A percentile compares a stretch with the other conserved stretches of the same genome.
These are phyloP conservation scores for Pseudozyma pruni DNA, from an alignment of 1,284 basidiomycete species.

Conservation along the genomic window DNA sequence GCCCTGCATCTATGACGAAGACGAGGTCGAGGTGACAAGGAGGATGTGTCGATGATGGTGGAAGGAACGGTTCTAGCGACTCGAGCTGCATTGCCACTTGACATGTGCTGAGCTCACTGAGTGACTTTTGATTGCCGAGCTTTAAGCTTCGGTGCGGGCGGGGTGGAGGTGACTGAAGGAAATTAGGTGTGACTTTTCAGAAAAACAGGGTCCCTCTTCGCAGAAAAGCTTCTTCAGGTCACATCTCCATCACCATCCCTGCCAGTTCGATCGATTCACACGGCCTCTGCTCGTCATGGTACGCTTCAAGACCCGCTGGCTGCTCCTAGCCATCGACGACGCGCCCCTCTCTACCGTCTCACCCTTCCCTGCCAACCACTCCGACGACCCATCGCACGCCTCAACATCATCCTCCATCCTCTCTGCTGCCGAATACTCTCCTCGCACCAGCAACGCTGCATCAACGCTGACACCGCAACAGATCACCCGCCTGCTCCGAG, in stretches of 20 bases:
- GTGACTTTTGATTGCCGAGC: slow-evolving; percentile 30
- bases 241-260: background rate
- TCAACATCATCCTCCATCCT: slow-evolving; percentile 13
- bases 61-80: slow-evolving; percentile 1
- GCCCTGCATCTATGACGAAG: background rate
- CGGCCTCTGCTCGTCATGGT: slow-evolving; percentile 17
- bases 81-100: background rate
- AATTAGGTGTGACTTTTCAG: slow-evolving; percentile 1
- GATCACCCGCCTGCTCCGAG: slow-evolving; percentile 39
- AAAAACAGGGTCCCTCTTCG: slow-evolving; percentile 25
- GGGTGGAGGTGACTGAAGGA: slow-evolving; percentile 28
- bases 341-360: slow-evolving; percentile 16
- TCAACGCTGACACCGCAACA: slow-evolving; percentile 26
- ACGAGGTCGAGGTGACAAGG: background rate
- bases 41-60: too few relatives aligned
- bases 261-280: background rate
- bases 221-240: too few relatives aligned
- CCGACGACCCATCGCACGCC: slow-evolving; percentile 1
- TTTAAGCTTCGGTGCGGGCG: background rate
- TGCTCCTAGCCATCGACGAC: slow-evolving; percentile 41
- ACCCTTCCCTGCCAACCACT: slow-evolving; percentile 4
- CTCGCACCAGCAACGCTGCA: background rate
- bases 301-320: slow-evolving; percentile 55
- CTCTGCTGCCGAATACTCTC: slow-evolving; percentile 6
- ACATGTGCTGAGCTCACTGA: slow-evolving; percentile 6